Base-by-base conservation (phyloP, 352 stramenopile species). In the Peronospora farinosa region DNA sequence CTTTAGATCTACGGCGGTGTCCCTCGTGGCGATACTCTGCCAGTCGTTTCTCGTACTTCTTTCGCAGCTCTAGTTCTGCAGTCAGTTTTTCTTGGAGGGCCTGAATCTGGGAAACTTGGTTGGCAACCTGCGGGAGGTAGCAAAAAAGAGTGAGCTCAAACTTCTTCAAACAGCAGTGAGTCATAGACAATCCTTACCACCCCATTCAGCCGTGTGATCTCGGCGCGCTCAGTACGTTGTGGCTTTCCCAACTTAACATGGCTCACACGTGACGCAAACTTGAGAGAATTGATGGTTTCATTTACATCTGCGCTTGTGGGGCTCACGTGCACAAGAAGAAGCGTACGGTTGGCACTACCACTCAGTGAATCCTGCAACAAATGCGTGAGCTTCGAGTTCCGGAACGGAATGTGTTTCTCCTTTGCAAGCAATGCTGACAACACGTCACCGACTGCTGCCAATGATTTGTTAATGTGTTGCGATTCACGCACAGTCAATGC, bases 311-410 rank as follows among this genome's bases (percentile, higher is more conserved):
- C 35, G 23, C 57, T 65, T 21, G 30, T 63, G 0, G 79, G 67
- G 23, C 69, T 84, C 32, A 91, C 73, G 32, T 91, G 80, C 2
- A 88, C 68, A 2, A 91, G 46, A 45, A 91, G 49, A 17, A 91
- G 49, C 32, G 69, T 72, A 17, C 69, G 67, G 40, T 61, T 79
- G 1, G 58, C 35, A 11, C 55, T 65, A 7, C 72, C 70, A 40
- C 54, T 52, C 9, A 91, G 49, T 23, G 77, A 86, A 36, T 91
- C 78, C 46, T 92, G 83, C 23, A 94, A 60, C 51, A 94, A 50
- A 51, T 91, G 78, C 15, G 84, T 94, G 17, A 94, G 71, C 60
- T 94, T 94, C 9, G 78, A 86, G 46, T 94, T 92, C 10, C 84
- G 68, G 47, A 84, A 94, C 40, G 81, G 82, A 2, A 94, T 69